A percentile compares a stretch with the other conserved stretches of the same genome.
phyloP scores from a whole-genome alignment of 306 rosid genomes.

The Cercis canadensis region DNA sequence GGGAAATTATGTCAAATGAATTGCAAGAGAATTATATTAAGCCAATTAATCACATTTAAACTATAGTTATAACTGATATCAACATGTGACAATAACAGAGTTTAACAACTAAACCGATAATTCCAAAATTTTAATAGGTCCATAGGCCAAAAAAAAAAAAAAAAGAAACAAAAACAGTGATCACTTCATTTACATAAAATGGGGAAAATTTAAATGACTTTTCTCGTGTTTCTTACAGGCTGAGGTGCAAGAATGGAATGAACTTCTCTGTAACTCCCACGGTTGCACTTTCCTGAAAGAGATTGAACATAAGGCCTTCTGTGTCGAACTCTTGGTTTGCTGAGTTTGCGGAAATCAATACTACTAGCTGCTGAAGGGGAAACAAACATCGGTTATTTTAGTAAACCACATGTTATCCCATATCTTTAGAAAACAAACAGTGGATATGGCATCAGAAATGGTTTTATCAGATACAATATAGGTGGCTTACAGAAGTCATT shows the following conservation, averaged over 20 bases:
- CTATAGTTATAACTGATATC: too few species aligned
- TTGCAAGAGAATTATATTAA: too few species aligned
- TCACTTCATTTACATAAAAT: too few species aligned
- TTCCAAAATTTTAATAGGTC: too few species aligned
- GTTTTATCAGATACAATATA: not conserved
- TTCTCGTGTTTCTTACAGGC: constrained; percentile 40
- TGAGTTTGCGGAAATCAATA: constrained; percentile 52
- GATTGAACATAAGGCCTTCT: constrained; percentile 50
- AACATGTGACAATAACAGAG: too few species aligned
- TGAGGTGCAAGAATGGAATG: constrained; percentile 56
- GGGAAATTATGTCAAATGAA: not conserved
- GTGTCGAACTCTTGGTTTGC: constrained; percentile 55
- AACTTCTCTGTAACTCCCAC: constrained; percentile 56
- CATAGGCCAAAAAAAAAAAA: too few species aligned
- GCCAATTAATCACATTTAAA: too few species aligned
- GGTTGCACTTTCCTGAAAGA: constrained; percentile 44
- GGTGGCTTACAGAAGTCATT: constrained; percentile 57
- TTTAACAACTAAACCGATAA: too few species aligned
- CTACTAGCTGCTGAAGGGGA: constrained; percentile 50
- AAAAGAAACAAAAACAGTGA: too few species aligned
- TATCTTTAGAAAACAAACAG: not conserved
- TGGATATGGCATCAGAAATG: not conserved
- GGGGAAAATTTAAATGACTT: too few species aligned
- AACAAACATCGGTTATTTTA: not conserved
- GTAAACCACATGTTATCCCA: not conserved